Percentiles rank a stretch among this genome's conserved stretches.
Evolutionary conservation across 78 protist species (phyloP).

Genomic region (Cyanophora paradoxa): DNA sequence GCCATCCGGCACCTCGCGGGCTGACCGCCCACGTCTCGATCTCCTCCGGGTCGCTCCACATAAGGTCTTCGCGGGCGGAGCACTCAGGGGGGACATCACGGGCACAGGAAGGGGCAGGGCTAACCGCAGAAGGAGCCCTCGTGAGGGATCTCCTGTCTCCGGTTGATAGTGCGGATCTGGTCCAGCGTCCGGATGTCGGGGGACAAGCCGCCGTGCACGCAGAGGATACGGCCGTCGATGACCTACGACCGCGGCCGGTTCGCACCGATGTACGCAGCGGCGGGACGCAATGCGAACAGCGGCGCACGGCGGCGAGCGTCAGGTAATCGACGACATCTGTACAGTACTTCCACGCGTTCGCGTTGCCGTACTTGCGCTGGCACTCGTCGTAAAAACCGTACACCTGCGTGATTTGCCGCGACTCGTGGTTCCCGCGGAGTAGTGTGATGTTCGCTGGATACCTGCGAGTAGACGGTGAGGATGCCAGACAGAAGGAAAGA

Average conservation of each 20-base stretch:
- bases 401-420: conserved; percentile 59
- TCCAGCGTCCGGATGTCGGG: too few species aligned
- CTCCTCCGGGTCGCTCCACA: conserved; percentile 99
- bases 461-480: neutral
- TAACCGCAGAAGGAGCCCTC: conserved; percentile 89
- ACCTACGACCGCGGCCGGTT: too few species aligned
- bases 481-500: neutral
- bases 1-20: conserved; percentile 98
- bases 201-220: conserved; percentile 72
- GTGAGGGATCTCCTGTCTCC: conserved; percentile 90
- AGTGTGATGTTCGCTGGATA: conserved; percentile 28
- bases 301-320: conserved; percentile 58
- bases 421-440: conserved; percentile 73
- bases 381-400: conserved; percentile 73
- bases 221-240: conserved; percentile 35
- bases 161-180: conserved; percentile 70
- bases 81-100: neutral
- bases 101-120: neutral
- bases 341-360: conserved; percentile 42
- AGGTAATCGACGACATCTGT: conserved; percentile 56
- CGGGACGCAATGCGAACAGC: too few species aligned
- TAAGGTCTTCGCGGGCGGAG: conserved; percentile 66
- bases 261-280: too few species aligned
- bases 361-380: conserved; percentile 49
- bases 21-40: conserved; percentile 83